A percentile compares a stretch with the other conserved stretches of the same genome.
Evolutionary conservation across 23 red algal species (phyloP).

Genomic region (Gracilariopsis chorda): DNA sequence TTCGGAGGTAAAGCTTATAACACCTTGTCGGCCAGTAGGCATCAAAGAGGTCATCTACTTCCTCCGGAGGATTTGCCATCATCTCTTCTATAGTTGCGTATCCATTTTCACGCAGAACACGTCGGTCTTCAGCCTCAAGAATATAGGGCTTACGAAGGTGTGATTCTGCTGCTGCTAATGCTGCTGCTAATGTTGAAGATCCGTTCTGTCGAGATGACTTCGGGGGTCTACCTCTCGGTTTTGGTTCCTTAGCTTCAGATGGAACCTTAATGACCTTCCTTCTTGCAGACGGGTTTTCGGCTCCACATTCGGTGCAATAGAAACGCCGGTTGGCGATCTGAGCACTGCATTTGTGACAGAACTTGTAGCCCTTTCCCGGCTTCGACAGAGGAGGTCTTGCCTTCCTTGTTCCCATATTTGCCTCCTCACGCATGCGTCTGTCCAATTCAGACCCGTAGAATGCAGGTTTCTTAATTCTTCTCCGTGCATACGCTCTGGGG

Average conservation of each 20-base stretch:
- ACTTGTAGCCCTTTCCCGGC: conserved; percentile 71
- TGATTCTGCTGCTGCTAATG: not conserved
- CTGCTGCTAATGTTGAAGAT: not conserved
- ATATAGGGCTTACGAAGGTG: not conserved
- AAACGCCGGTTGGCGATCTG: conserved; percentile 54
- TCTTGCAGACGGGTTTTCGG: conserved; percentile 56
- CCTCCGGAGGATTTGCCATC: conserved; percentile 2
- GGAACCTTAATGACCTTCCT: not conserved
- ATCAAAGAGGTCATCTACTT: conserved; percentile 6
- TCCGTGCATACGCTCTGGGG: not conserved
- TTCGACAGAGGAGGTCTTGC: not conserved
- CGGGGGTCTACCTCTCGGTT: conserved; percentile 4
- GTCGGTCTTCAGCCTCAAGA: not conserved
- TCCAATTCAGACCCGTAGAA: conserved; percentile 10
- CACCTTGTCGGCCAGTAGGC: conserved; percentile 1
- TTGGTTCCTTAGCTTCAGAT: conserved; percentile 1
- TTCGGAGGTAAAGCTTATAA: conserved; percentile 8
- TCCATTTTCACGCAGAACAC: not conserved
- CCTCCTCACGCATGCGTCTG: not conserved
- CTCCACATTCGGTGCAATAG: conserved; percentile 56
- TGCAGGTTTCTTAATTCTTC: not conserved
- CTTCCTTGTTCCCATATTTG: not conserved
- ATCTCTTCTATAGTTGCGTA: not conserved
- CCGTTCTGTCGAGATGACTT: not conserved
- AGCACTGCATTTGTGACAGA: conserved; percentile 47